phyloP scores from a whole-genome alignment of 2,329 filamentous ascomycete species.

The Davidsoniella virescens region DNA sequence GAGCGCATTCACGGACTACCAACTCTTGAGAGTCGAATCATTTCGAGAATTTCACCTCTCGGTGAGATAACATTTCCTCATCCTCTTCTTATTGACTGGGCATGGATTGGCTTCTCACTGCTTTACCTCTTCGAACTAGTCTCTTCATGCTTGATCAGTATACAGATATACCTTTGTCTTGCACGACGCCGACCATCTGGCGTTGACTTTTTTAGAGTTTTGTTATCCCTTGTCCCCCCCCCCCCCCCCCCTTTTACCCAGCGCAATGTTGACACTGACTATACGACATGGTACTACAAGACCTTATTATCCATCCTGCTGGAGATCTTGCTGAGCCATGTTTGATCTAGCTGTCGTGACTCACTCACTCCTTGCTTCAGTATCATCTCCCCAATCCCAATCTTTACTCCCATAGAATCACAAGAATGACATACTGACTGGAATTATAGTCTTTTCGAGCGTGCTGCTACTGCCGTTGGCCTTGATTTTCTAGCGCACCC shows the following conservation, averaged over 20 bases:
- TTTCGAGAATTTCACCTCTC: constrained; percentile 26
- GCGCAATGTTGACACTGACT: no score
- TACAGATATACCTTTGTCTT: not conserved
- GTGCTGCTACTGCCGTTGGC: constrained; percentile 68
- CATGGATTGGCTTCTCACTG: constrained; percentile 23
- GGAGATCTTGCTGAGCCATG: not conserved
- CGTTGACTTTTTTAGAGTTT: constrained; percentile 22
- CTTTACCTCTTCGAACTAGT: constrained; percentile 3
- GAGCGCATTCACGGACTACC: constrained; percentile 15
- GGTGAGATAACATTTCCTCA: constrained; percentile 55
- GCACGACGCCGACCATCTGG: not conserved
- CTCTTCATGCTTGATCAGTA: not conserved
- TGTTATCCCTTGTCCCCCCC: constrained; percentile 39
- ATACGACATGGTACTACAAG: no score
- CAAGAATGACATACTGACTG: not conserved
- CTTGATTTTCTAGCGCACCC: constrained; percentile 88
- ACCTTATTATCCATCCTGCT: no score
- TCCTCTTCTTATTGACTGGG: constrained; percentile 27
- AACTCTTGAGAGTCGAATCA: constrained; percentile 22
- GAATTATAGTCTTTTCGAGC: constrained; percentile 71
- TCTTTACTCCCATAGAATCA: constrained; percentile 18
- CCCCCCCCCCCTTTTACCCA: constrained; percentile 23
- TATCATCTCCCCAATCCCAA: constrained; percentile 17
- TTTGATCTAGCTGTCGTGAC: constrained; percentile 7
- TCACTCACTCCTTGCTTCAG: constrained; percentile 10